Conservation (phyloP, 805 yeast genomes). For the Soucietia sequanensis region DNA sequence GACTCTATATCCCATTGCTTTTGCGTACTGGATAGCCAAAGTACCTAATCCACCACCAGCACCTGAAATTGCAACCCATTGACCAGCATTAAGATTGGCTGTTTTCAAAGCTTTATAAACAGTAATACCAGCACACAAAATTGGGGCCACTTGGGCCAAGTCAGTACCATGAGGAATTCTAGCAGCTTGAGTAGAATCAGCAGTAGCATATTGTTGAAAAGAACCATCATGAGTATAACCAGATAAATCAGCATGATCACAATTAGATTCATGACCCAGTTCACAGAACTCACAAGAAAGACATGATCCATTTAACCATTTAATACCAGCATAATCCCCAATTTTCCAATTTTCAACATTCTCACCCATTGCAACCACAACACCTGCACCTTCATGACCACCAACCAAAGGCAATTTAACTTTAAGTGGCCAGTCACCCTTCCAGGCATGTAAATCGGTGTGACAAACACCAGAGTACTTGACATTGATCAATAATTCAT, state of each 20-base stretch:
- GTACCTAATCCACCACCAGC: constrained; percentile 83
- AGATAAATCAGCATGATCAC: constrained; percentile 60
- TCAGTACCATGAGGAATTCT: constrained; percentile 71
- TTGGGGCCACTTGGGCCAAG: constrained; percentile 74
- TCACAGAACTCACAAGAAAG: constrained; percentile 74
- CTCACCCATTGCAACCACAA: constrained; percentile 73
- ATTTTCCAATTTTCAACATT: constrained; percentile 68
- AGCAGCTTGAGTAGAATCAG: constrained; percentile 86
- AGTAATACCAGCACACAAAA: constrained; percentile 89
- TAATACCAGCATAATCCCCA: constrained; percentile 81
- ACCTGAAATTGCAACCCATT: constrained; percentile 77
- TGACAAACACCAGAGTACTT: constrained; percentile 92
- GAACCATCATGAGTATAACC: constrained; percentile 92
- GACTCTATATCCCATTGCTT: constrained; percentile 74
- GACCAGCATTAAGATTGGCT: constrained; percentile 65
- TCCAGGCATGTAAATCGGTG: constrained; percentile 92
- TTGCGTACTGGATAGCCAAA: constrained; percentile 71
- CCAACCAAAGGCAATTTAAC: constrained; percentile 78
- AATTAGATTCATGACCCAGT: constrained; percentile 65
- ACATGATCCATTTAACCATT: constrained; percentile 82
- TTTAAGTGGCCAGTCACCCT: constrained; percentile 87
- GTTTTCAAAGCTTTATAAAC: constrained; percentile 89
- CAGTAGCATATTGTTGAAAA: constrained; percentile 88
- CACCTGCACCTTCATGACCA: constrained; percentile 90
- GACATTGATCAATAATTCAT: constrained; percentile 77